Base-by-base conservation (phyloP, 495 filamentous ascomycete genomes). In the Entonaema liquescens region DNA sequence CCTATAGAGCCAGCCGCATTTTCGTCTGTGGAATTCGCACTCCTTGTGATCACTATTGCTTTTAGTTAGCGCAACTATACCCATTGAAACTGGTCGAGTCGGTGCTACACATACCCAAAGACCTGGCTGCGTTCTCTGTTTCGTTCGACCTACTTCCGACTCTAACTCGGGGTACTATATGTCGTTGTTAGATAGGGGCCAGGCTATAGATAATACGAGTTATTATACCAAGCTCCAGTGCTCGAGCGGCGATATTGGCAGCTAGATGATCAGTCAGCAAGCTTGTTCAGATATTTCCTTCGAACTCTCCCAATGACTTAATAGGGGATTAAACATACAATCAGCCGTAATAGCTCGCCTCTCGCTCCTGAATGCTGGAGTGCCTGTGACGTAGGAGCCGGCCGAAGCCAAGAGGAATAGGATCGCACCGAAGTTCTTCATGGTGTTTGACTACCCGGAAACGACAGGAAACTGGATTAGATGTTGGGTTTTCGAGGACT, bases 341-440 rank as follows among this genome's bases (percentile, higher is more conserved):
- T 36, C 17, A 3, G 59, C 11, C 5, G 56, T 4, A 21, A 67
- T 6, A 33, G 47, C 64, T 15, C 64, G 63, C 23, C 47, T 60
- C 44, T 72, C 59, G 2, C 40, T 35, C 15, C 21, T 25, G 40
- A 63, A 62, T 15, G 55, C 33, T 13, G 70, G 70, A 5, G 49
- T 68, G 13, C 55, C 50, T 28, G 61, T 36, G 8, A 68, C 70
- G 33, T 61, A 62, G 12, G 70, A 65, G 70, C 65, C 40, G 50
- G 61, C 65, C 6, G 57, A 25, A 40, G 65, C 65, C 35, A 72
- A 49, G 64, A 70, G 23, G 58, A 68, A 65, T 36, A 63, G 6
- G 33, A 68, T 42, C 5, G 57, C 50, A 17, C 56, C 50, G 36
- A 68, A 61, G 42, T 15, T 53, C 70, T 72, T 72, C 70, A 72